Conservation (phyloP, 306 rosid genomes). For the Medicago truncatula region DNA sequence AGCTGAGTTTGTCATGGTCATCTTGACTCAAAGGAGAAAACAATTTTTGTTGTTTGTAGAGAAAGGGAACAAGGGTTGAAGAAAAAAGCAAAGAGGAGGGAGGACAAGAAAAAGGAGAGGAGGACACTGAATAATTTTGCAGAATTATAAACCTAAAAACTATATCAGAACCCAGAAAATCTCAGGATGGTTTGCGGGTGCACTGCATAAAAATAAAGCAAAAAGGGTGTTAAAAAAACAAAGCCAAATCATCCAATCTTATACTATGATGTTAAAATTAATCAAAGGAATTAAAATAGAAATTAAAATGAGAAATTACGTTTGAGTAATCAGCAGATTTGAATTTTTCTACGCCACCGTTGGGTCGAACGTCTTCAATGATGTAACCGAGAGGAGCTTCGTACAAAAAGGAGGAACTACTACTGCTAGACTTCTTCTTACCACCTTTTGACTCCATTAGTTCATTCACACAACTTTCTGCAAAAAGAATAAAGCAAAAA, state of each 20-base stretch:
- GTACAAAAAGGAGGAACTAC: slow-evolving; percentile 70
- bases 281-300: slow-evolving; percentile 3
- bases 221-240: not conserved
- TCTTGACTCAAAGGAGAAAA: slow-evolving; percentile 43
- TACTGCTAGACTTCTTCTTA: slow-evolving; percentile 85
- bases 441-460: slow-evolving; percentile 97
- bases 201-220: slow-evolving; percentile 69
- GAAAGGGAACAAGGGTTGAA: slow-evolving; percentile 19
- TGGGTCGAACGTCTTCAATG: slow-evolving; percentile 95
- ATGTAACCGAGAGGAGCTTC: slow-evolving; percentile 97
- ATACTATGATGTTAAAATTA: not conserved
- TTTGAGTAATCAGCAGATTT: slow-evolving; percentile 99
- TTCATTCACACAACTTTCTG: slow-evolving; percentile 67
- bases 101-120: not conserved
- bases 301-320: slow-evolving; percentile 52
- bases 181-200: slow-evolving; percentile 93
- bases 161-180: slow-evolving; percentile 33
- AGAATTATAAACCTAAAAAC: slow-evolving; percentile 37
- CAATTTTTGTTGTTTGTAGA: slow-evolving; percentile 19
- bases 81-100: slow-evolving; percentile 13
- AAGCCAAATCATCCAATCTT: not conserved
- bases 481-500: slow-evolving; percentile 13
- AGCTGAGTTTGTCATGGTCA: slow-evolving; percentile 71
- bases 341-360: slow-evolving; percentile 99
- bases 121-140: slow-evolving; percentile 17